A percentile compares a stretch with the other conserved stretches of the same genome.
Conservation (phyloP, 805 yeast species). For the Wickerhamiella shivajii region DNA sequence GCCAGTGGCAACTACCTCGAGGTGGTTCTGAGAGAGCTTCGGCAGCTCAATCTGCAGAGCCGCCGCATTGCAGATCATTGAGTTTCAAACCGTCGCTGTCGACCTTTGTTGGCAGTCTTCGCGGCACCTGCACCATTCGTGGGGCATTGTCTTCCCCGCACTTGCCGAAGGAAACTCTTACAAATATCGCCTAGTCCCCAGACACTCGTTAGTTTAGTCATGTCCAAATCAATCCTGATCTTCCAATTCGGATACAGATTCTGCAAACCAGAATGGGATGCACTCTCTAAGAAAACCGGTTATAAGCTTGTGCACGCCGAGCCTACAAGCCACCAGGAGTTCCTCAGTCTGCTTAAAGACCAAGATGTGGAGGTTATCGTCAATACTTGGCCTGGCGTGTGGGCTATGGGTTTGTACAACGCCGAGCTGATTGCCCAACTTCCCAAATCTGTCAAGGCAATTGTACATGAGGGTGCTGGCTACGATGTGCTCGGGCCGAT, state of each 20-base stretch:
- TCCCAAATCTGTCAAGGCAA: constrained; percentile 27
- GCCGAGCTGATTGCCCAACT: constrained; percentile 14
- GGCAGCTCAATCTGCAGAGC: too few species aligned
- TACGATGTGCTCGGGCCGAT: constrained; percentile 38
- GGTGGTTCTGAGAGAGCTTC: too few species aligned
- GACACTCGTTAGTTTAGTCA: too few species aligned
- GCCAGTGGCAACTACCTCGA: too few species aligned
- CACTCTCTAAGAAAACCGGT: constrained; percentile 7
- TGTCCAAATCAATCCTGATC: constrained; percentile 2
- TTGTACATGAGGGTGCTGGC: constrained; percentile 44
- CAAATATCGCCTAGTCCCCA: too few species aligned
- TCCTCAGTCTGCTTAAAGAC: constrained; percentile 10
- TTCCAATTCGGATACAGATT: constrained; percentile 1
- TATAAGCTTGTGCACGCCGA: constrained; percentile 11
- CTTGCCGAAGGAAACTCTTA: too few species aligned
- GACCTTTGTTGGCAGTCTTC: too few species aligned
- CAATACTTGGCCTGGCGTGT: constrained; percentile 16
- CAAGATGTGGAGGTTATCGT: constrained; percentile 13
- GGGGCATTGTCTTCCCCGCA: too few species aligned
- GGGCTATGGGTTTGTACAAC: constrained; percentile 15
- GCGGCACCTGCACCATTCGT: too few species aligned
- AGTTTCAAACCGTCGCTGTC: too few species aligned
- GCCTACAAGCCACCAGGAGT: constrained; percentile 13
- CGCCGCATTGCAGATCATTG: too few species aligned
- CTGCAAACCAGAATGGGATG: constrained; percentile 3